Percentiles rank a stretch among this genome's conserved stretches.
Evolutionary conservation across 1,284 basidiomycete species (phyloP).

Genomic region (Thelephora terrestris): DNA sequence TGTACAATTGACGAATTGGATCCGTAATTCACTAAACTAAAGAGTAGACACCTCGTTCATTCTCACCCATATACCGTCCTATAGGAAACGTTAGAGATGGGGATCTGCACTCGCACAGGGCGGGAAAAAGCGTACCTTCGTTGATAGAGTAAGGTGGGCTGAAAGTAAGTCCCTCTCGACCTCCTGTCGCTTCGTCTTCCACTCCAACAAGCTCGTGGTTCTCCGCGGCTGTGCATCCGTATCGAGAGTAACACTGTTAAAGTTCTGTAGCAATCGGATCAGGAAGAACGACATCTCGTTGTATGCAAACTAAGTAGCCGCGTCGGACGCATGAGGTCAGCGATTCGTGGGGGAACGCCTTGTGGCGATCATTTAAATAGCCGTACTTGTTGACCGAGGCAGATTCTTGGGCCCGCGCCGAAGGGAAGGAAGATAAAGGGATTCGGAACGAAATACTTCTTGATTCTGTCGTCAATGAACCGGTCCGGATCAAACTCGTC

Average conservation of each 20-base stretch:
- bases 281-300: slow-evolving; percentile 36
- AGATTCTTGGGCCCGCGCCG: background rate
- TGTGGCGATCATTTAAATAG: background rate
- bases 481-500: background rate
- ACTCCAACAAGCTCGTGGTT: slow-evolving; percentile 22
- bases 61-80: slow-evolving; percentile 6
- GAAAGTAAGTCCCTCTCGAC: slow-evolving; percentile 27
- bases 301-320: slow-evolving; percentile 28
- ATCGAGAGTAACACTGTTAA: slow-evolving; percentile 25
- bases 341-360: background rate
- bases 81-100: background rate
- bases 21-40: too few relatives aligned
- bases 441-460: background rate
- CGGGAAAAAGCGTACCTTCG: background rate
- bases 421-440: background rate
- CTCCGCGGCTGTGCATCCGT: slow-evolving; percentile 24
- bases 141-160: slow-evolving; percentile 30
- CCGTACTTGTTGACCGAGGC: background rate
- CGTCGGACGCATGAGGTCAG: background rate
- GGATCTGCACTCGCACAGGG: background rate
- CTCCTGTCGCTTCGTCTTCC: slow-evolving; percentile 27
- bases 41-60: background rate
- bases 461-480: background rate
- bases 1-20: too few relatives aligned
- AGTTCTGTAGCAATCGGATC: slow-evolving; percentile 33